phyloP scores from a whole-genome alignment of 441 rosid genomes.

The Arabidopsis lyrata region DNA sequence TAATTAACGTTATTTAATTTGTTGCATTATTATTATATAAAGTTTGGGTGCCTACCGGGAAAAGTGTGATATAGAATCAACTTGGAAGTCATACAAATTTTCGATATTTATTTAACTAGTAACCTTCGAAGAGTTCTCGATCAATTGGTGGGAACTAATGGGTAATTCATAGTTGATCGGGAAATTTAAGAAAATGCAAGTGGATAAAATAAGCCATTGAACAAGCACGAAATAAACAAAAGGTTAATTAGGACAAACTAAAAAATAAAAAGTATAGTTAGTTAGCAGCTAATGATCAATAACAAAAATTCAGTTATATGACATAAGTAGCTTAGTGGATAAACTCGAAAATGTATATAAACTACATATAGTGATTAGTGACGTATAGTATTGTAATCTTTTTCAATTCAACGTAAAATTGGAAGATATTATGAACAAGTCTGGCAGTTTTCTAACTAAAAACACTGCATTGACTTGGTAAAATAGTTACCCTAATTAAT shows the following conservation, averaged over 20 bases:
- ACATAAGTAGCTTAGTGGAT: too few relatives aligned
- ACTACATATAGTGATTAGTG: too few relatives aligned
- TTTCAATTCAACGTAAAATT: too few relatives aligned
- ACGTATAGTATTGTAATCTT: too few relatives aligned
- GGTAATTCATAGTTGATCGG: background rate
- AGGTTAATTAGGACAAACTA: too few relatives aligned
- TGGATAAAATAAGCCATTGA: background rate
- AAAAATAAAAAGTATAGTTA: too few relatives aligned
- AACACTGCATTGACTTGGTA: constrained; percentile 40
- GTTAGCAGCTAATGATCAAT: too few relatives aligned
- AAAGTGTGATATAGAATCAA: constrained; percentile 26
- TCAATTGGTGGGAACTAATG: constrained; percentile 14
- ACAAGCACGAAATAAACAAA: background rate
- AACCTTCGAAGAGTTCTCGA: constrained; percentile 6
- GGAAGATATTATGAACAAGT: too few relatives aligned
- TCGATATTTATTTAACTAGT: background rate
- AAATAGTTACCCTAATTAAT: constrained; percentile 1
- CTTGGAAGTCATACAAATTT: constrained; percentile 13
- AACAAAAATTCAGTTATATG: too few relatives aligned
- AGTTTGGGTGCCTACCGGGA: constrained; percentile 3
- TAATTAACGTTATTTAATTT: background rate
- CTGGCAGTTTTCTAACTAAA: constrained; percentile 12
- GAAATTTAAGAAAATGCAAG: constrained; percentile 13
- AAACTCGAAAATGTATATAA: too few relatives aligned
- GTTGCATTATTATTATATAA: background rate